These are phyloP conservation scores for Pterocarpus macrocarpus DNA, from an alignment of 306 rosid species.

Conservation along the genomic window DNA sequence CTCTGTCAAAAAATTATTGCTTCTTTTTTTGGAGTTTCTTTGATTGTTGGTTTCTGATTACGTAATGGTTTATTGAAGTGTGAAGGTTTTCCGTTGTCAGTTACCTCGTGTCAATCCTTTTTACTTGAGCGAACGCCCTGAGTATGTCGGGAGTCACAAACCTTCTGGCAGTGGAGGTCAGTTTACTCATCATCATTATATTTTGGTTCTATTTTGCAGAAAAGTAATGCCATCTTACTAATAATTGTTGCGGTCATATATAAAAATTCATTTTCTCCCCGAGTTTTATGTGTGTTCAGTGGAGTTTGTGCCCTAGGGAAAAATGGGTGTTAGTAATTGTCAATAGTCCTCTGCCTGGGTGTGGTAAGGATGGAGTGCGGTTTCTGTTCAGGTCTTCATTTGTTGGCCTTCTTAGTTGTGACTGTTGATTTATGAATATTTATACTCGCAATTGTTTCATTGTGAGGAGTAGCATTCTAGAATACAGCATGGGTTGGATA, in stretches of 20 bases:
- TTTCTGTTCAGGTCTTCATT: constrained; percentile 2
- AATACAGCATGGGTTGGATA: background rate
- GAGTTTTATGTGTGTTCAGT: background rate
- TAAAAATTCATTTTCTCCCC: background rate
- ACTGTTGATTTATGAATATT: constrained; percentile 17
- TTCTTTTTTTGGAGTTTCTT: background rate
- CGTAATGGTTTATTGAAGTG: constrained; percentile 61
- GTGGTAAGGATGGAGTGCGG: constrained; percentile 11
- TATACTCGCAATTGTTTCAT: constrained; percentile 8
- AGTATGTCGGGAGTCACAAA: constrained; percentile 57
- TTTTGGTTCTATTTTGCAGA: constrained; percentile 1
- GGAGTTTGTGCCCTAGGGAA: background rate
- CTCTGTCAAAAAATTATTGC: background rate
- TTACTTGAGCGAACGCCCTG: constrained; percentile 70
- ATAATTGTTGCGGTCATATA: constrained; percentile 23
- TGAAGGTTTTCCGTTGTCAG: constrained; percentile 89
- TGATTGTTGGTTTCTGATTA: constrained; percentile 42
- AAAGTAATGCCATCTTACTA: background rate
- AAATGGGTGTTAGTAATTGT: background rate
- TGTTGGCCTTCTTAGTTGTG: constrained; percentile 12
- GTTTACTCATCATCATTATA: constrained; percentile 15
- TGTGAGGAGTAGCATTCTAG: background rate
- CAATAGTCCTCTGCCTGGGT: constrained; percentile 11
- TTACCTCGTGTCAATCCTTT: constrained; percentile 74
- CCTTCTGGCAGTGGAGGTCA: constrained; percentile 70